A percentile compares a stretch with the other conserved stretches of the same genome.
phyloP scores from a whole-genome alignment of 352 stramenopile genomes.

The Pythium angustatum region DNA sequence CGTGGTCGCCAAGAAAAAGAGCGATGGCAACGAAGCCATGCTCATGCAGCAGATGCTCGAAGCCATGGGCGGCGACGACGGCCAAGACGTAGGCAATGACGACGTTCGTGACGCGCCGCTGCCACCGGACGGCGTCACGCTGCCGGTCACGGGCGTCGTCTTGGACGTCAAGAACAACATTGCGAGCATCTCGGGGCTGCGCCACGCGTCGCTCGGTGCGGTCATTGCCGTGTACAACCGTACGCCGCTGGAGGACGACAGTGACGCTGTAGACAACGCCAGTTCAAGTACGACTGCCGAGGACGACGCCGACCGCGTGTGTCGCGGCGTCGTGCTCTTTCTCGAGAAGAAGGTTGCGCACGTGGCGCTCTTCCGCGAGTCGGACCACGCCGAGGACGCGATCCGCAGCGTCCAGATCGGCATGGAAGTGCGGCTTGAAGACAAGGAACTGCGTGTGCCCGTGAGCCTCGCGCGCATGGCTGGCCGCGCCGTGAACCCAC shows the following conservation, averaged over 20 bases:
- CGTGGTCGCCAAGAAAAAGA: conserved; percentile 18
- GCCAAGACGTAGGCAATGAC: conserved; percentile 12
- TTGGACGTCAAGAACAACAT: conserved; percentile 74
- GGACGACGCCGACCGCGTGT: conserved; percentile 13
- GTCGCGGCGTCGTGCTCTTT: conserved; percentile 31
- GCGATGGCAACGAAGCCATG: conserved; percentile 53
- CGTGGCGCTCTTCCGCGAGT: conserved; percentile 53
- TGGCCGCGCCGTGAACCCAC: conserved; percentile 49
- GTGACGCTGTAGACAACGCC: conserved; percentile 3
- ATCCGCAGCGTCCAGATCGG: conserved; percentile 40
- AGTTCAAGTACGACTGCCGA: background rate
- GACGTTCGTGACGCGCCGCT: conserved; percentile 20
- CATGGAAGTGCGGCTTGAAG: conserved; percentile 65
- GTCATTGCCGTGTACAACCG: conserved; percentile 50
- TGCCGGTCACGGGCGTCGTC: conserved; percentile 54
- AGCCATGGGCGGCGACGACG: conserved; percentile 53
- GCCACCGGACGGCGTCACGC: conserved; percentile 21
- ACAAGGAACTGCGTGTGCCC: conserved; percentile 49
- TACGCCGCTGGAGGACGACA: conserved; percentile 16
- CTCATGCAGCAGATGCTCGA: conserved; percentile 75
- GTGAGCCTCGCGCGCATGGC: conserved; percentile 47
- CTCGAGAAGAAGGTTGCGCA: conserved; percentile 37
- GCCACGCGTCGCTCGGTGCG: conserved; percentile 71
- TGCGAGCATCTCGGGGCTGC: conserved; percentile 70
- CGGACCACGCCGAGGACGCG: conserved; percentile 26